Percentiles rank a stretch among this genome's conserved stretches.
Evolutionary conservation across 1,284 basidiomycete genomes (phyloP).

Genomic region (Singerocomus rubriflavus): DNA sequence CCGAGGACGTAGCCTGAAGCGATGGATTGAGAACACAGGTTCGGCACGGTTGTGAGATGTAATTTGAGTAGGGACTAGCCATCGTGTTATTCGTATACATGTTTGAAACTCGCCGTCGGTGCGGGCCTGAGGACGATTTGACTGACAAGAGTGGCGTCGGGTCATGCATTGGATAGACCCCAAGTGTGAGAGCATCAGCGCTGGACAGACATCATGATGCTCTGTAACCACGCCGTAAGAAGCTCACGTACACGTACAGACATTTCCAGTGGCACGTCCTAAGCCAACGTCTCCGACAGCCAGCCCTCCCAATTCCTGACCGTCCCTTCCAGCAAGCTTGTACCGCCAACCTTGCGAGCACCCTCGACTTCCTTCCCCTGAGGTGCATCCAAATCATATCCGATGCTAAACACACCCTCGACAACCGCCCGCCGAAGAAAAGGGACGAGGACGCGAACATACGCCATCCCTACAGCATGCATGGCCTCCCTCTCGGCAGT

Average conservation of each 20-base stretch:
- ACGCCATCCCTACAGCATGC: slow-evolving; percentile 54
- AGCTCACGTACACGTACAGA: not conserved
- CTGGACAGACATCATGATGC: not conserved
- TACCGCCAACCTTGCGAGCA: not conserved
- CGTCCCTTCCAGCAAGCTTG: slow-evolving; percentile 1
- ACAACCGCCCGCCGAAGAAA: slow-evolving; percentile 66
- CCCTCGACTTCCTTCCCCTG: slow-evolving; percentile 3
- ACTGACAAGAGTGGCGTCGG: no score
- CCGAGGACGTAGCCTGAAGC: slow-evolving; percentile 14
- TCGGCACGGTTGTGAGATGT: not conserved
- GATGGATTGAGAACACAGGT: not conserved
- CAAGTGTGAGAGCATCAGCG: not conserved
- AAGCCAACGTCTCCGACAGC: slow-evolving; percentile 20
- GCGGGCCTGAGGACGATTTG: no score
- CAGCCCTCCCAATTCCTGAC: slow-evolving; percentile 30
- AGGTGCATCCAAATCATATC: slow-evolving; percentile 5
- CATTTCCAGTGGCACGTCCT: not conserved
- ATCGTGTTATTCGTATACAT: no score
- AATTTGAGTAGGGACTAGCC: not conserved
- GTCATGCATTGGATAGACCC: no score
- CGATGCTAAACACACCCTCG: slow-evolving; percentile 68
- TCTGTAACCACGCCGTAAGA: not conserved
- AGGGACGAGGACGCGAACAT: slow-evolving; percentile 59
- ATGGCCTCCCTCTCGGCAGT: slow-evolving; percentile 38
- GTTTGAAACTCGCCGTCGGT: no score